Evolutionary conservation across 2,329 filamentous ascomycete genomes (phyloP).

Genomic region (Plectosphaerella plurivora): DNA sequence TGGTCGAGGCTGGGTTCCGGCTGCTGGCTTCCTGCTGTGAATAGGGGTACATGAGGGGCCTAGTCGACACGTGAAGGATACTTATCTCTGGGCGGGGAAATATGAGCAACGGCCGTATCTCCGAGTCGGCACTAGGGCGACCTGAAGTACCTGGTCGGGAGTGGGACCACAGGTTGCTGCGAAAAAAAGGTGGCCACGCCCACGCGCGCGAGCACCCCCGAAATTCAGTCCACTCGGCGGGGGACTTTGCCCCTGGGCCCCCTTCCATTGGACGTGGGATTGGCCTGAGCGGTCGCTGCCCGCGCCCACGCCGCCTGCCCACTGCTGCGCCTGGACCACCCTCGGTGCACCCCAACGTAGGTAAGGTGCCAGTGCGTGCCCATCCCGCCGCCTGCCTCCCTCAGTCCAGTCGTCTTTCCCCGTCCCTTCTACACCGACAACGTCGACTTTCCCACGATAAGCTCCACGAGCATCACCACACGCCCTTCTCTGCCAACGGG

Average conservation of each 20-base stretch:
- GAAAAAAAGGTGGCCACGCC: neutral
- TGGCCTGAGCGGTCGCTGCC: neutral
- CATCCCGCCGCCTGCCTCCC: neutral
- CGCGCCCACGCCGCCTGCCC: neutral
- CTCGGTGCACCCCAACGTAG: neutral
- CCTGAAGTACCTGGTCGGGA: neutral
- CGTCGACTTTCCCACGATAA: slow-evolving; percentile 4
- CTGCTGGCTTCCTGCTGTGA: too few relatives aligned
- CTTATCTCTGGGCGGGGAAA: neutral
- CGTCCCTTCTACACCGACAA: slow-evolving; percentile 5
- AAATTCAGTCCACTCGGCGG: too few relatives aligned
- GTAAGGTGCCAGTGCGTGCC: neutral
- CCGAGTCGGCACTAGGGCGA: neutral
- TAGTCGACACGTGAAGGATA: neutral
- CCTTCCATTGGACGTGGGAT: too few relatives aligned
- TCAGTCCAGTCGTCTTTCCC: neutral
- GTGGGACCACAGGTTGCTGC: neutral
- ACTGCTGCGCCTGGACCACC: neutral
- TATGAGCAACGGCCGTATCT: neutral
- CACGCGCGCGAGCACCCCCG: too few relatives aligned
- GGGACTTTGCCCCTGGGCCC: too few relatives aligned
- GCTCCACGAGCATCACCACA: neutral
- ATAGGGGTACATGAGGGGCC: slow-evolving; percentile 6
- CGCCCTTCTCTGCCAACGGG: neutral
- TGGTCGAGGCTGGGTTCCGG: neutral